Conservation (phyloP, 352 stramenopile genomes). For the Globisporangium perplexum region DNA sequence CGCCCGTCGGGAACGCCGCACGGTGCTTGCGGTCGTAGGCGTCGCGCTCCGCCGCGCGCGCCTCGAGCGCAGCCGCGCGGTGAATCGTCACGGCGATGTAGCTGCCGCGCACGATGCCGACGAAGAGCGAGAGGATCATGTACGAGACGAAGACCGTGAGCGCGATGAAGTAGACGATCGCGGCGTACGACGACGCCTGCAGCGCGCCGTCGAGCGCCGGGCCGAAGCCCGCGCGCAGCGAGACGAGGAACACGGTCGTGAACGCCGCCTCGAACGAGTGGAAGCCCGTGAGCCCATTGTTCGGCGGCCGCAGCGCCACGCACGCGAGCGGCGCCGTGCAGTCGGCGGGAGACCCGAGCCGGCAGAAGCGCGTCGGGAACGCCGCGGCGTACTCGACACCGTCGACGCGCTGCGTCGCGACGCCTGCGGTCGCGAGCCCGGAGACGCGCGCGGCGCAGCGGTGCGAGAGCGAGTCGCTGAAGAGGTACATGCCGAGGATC, state of each 20-base stretch:
- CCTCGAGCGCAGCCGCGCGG: slow-evolving; percentile 19
- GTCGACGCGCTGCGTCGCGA: slow-evolving; percentile 12
- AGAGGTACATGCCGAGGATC: slow-evolving; percentile 84
- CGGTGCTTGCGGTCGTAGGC: slow-evolving; percentile 45
- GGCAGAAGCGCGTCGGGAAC: slow-evolving; percentile 53
- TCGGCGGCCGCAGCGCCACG: slow-evolving; percentile 47
- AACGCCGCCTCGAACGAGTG: slow-evolving; percentile 83
- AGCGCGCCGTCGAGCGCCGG: slow-evolving; percentile 65
- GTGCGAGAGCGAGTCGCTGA: slow-evolving; percentile 76
- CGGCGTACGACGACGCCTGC: slow-evolving; percentile 66
- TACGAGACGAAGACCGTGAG: slow-evolving; percentile 82
- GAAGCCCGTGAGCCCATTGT: slow-evolving; percentile 75
- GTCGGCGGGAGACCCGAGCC: slow-evolving; percentile 13
- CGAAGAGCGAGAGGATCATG: slow-evolving; percentile 80
- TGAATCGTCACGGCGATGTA: slow-evolving; percentile 68
- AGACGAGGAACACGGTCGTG: slow-evolving; percentile 76
- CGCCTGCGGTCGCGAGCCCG: neutral
- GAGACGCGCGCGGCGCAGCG: slow-evolving; percentile 35
- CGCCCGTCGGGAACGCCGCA: slow-evolving; percentile 47
- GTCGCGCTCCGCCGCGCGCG: slow-evolving; percentile 23
- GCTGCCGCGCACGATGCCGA: slow-evolving; percentile 76
- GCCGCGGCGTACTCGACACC: slow-evolving; percentile 40
- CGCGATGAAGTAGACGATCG: slow-evolving; percentile 76
- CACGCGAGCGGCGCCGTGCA: slow-evolving; percentile 45
- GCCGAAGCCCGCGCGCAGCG: slow-evolving; percentile 69